These are phyloP conservation scores for Ophiocytium majus DNA, from an alignment of 352 stramenopile genomes.

Conservation along the genomic window DNA sequence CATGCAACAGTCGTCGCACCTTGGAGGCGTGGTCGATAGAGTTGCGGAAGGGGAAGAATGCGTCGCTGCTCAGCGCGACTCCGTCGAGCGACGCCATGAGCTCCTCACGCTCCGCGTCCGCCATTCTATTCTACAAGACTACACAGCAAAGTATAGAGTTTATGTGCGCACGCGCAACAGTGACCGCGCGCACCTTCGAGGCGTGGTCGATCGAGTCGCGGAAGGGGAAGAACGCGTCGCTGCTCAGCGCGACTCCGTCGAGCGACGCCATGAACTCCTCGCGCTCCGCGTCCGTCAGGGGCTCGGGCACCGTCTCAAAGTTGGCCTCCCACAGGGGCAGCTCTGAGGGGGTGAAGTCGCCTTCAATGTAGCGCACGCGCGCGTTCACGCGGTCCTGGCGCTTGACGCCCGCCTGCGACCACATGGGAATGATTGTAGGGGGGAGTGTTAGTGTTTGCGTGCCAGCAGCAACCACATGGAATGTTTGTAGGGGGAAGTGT, in stretches of 20 bases:
- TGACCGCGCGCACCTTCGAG: slow-evolving; percentile 66
- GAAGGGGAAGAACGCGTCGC: slow-evolving; percentile 99
- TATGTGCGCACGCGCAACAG: too few species aligned
- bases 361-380: slow-evolving; percentile 97
- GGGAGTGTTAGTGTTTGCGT: too few species aligned
- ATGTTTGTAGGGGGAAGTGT: too few species aligned
- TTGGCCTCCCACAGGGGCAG: slow-evolving; percentile 86
- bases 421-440: too few species aligned
- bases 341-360: slow-evolving; percentile 95
- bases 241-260: slow-evolving; percentile 87
- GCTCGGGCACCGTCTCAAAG: slow-evolving; percentile 87
- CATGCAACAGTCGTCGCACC: too few species aligned
- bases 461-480: too few species aligned
- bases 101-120: not conserved
- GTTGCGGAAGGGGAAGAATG: slow-evolving; percentile 96
- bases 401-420: slow-evolving; percentile 82
- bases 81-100: too few species aligned
- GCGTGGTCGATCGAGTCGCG: slow-evolving; percentile 92
- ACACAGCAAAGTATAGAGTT: slow-evolving; percentile 13
- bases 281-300: slow-evolving; percentile 89
- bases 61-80: slow-evolving; percentile 96
- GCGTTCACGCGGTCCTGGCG: slow-evolving; percentile 98
- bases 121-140: slow-evolving; percentile 11
- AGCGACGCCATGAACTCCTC: slow-evolving; percentile 82
- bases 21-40: slow-evolving; percentile 91